Evolutionary conservation across 2,329 filamentous ascomycete genomes (phyloP).

Genomic region (Xylariales sp.): DNA sequence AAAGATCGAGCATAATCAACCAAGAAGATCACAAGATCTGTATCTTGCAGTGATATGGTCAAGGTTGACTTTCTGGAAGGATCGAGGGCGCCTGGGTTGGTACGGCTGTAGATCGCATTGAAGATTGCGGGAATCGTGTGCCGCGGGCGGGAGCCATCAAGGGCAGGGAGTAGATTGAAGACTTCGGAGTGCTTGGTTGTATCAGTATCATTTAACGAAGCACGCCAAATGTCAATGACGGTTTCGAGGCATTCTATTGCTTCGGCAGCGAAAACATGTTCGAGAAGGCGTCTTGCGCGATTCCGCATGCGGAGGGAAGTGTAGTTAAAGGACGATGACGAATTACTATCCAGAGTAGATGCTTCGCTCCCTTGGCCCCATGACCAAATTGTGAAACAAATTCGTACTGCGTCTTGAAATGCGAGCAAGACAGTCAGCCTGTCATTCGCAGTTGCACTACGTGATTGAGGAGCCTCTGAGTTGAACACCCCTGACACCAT

Average conservation of each 20-base stretch:
- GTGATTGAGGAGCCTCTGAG: slow-evolving; percentile 69
- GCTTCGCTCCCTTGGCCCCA: slow-evolving; percentile 71
- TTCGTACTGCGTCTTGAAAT: slow-evolving; percentile 90
- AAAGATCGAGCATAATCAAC: slow-evolving; percentile 85
- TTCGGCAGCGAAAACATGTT: slow-evolving; percentile 90
- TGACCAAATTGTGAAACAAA: slow-evolving; percentile 91
- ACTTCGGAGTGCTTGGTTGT: slow-evolving; percentile 57
- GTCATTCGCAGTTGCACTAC: slow-evolving; percentile 85
- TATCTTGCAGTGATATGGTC: slow-evolving; percentile 77
- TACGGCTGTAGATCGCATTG: slow-evolving; percentile 92
- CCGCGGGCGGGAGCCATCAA: slow-evolving; percentile 86
- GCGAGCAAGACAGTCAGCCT: slow-evolving; percentile 90
- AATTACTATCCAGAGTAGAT: slow-evolving; percentile 57
- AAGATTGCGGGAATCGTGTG: slow-evolving; percentile 92
- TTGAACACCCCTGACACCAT: slow-evolving; percentile 91
- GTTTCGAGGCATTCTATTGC: slow-evolving; percentile 92
- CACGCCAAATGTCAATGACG: slow-evolving; percentile 77
- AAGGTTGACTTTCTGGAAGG: slow-evolving; percentile 78
- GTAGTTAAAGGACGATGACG: slow-evolving; percentile 79
- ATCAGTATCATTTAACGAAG: slow-evolving; percentile 39
- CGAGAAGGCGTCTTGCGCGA: slow-evolving; percentile 77
- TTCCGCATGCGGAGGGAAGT: slow-evolving; percentile 90
- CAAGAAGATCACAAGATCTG: slow-evolving; percentile 81
- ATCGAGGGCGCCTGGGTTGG: slow-evolving; percentile 77
- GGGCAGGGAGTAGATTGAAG: slow-evolving; percentile 80